Evolutionary conservation across 1,139 yeast genomes (phyloP), one percentile per base, ranked within the genome.

Genomic region (Martiniozyma asiatica): DNA sequence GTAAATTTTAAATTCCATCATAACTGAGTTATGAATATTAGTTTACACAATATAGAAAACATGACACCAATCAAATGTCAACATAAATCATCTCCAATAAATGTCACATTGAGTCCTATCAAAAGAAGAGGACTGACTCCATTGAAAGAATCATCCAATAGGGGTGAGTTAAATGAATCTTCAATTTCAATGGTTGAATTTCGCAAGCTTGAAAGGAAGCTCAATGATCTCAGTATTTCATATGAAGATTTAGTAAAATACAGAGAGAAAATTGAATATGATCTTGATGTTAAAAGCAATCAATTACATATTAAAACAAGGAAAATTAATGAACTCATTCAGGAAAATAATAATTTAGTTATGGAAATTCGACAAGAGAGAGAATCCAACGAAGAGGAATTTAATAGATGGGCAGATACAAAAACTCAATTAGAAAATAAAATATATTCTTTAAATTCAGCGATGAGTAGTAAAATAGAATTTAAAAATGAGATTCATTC

Each of bases 201-300:
- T 27, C 37, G 34, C 15, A 37, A 33, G 20, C 31, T 49, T n/a
- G 54, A 50, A 30, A 36, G 51, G 24, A 41, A 46, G 11, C 49
- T 51, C 30, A 48, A 53, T 4, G 58, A 53, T 29, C 45, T 51
- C 16, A 36, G 51, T 8, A 34, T 51, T 9, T 39, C 42, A 9
- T 44, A 46, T n/a, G 50, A 52, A 27, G 44, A 47, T 16, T 35
- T 51, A 3, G 37, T 43, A 10, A 42, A 42, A 12, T 59, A 55
- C 24, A 46, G 47, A 30, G 60, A 55, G 34, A 41, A 48, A 25
- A 37, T 55, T 10, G 59, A 56, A 31, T 24, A 38, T 19, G 60
- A 55, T 17, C 24, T 58, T 4, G 32, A 40, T 18, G 21, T 33
- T n/a, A 50, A 48, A 30, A 54, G 52, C 26, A 39, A 40, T 28